Base-by-base conservation (phyloP, 495 filamentous ascomycete genomes). In the Trichoderma reesei region DNA sequence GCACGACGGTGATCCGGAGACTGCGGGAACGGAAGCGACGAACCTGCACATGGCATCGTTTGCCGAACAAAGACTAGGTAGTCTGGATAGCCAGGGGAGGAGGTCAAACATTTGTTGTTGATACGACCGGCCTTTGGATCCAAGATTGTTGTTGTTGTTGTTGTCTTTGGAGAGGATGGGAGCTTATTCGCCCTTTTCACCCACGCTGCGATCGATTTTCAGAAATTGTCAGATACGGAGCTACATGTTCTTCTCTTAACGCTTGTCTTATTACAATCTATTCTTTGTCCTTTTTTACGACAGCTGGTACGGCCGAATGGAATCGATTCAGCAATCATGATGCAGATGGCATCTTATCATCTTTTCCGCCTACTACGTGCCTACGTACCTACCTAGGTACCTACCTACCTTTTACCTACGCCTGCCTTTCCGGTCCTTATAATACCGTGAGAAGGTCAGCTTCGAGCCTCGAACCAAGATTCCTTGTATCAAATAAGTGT, bases 1-100 rank as follows among this genome's bases (percentile, higher is more conserved):
- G 62, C 60, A n/a, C 54, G 65, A 56, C 42, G 65, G 44, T 67
- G 65, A 56, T 16, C 31, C 60, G 54, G 20, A 20, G 54, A 1
- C 38, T 39, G 11, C 33, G 54, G 34, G 33, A 13, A 20, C 54
- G 54, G 26, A 33, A 6, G 54, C 11, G 11, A 39, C 6, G 11
- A 39, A 39, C 38, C 11, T 39, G 11, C 11, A 11, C 6, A 39
- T 39, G 26, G 38, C 38, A 39, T 39, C 6, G 38, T 39, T 39
- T 39, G 38, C 38, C 26, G 26, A 26, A 39, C 6, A 39, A 16
- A 18, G 56, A 60, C n/a, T 11, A 33, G 56, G 10, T 14, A 13
- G 56, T 6, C 7, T 8, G 20, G 20, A 26, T 0, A 36, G 20
- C 26, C 5, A 48, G 14, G 20, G 44, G 18, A 42, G 9, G 8